Conservation (phyloP, 1,139 yeast species). For the Diutina pseudorugosa region DNA sequence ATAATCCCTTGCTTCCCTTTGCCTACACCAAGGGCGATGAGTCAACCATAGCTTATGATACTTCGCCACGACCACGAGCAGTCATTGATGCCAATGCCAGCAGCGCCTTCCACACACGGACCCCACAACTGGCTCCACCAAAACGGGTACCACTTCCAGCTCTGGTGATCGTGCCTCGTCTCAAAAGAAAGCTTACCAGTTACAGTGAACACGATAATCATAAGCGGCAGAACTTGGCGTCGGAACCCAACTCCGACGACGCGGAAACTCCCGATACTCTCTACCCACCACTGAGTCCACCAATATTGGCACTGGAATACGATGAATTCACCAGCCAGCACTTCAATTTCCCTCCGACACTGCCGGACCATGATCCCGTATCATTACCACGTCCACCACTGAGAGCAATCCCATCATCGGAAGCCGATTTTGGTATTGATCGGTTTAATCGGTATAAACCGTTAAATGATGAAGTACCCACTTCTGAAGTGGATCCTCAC, state of each 20-base stretch:
- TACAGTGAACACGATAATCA: conserved; percentile 34
- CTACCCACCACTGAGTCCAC: conserved; percentile 5
- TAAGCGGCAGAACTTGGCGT: conserved; percentile 15
- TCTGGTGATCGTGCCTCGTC: conserved; percentile 19
- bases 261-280: conserved; percentile 9
- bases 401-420: conserved; percentile 18
- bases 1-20: conserved; percentile 31
- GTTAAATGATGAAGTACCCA: conserved; percentile 5
- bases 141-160: conserved; percentile 12
- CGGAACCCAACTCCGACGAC: conserved; percentile 12
- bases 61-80: conserved; percentile 24
- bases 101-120: conserved; percentile 23
- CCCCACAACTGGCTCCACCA: conserved; percentile 9
- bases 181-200: conserved; percentile 31
- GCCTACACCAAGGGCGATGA: conserved; percentile 24
- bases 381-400: conserved; percentile 4
- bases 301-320: neutral
- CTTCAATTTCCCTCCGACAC: neutral
- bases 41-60: conserved; percentile 14
- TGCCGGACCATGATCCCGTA: neutral
- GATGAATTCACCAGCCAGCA: neutral
- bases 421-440: conserved; percentile 37
- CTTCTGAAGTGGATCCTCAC: neutral
- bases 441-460: conserved; percentile 26
- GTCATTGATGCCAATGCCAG: conserved; percentile 28